phyloP scores from a whole-genome alignment of 768 basidiomycete genomes.

The Leucocoprinus leucothites region DNA sequence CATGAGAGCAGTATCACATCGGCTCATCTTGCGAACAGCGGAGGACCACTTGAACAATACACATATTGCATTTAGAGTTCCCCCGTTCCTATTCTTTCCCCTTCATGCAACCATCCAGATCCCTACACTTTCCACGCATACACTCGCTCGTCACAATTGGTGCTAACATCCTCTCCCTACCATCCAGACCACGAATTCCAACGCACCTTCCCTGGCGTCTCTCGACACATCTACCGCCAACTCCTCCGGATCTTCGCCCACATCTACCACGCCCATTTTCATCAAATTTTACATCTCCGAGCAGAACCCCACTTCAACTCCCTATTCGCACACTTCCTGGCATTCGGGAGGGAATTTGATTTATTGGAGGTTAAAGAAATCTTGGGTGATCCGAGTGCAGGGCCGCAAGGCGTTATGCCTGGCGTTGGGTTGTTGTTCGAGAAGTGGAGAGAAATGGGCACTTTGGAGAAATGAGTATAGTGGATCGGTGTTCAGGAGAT shows the following conservation, averaged over 20 bases:
- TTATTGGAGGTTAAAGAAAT: constrained; percentile 87
- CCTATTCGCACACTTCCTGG: constrained; percentile 95
- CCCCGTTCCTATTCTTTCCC: too few species aligned
- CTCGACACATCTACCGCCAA: constrained; percentile 94
- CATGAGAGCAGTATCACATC: too few species aligned
- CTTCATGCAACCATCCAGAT: too few species aligned
- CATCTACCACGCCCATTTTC: constrained; percentile 93
- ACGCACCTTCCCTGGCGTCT: constrained; percentile 81
- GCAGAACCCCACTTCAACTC: constrained; percentile 96
- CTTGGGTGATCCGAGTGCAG: constrained; percentile 52
- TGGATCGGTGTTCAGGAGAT: too few species aligned
- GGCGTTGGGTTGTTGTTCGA: constrained; percentile 84
- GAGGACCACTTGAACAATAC: too few species aligned
- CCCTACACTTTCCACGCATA: too few species aligned
- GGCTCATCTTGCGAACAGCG: too few species aligned
- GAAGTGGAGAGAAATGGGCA: constrained; percentile 87
- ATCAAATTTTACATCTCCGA: constrained; percentile 86
- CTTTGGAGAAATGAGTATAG: constrained; percentile 29
- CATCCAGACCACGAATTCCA: constrained; percentile 82
- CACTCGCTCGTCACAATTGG: too few species aligned
- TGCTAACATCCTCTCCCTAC: background rate
- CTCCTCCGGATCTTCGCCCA: constrained; percentile 97
- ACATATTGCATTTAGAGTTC: too few species aligned
- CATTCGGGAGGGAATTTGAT: constrained; percentile 93
- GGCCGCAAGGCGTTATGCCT: constrained; percentile 37